Conservation (phyloP, 2,329 filamentous ascomycete genomes). For the Cladophialophora carrionii region DNA sequence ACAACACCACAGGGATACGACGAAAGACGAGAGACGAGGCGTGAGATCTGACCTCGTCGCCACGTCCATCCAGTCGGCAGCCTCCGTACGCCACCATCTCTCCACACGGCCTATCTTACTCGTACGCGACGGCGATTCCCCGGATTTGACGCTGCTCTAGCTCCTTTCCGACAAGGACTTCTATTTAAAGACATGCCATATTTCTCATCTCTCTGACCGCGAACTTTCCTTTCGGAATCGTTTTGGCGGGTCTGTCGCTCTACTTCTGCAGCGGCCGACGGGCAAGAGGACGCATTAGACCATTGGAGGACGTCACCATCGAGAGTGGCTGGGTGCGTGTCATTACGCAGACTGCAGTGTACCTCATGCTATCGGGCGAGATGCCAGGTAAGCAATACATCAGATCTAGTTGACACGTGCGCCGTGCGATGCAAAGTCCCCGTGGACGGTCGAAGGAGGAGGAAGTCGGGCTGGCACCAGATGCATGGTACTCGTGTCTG, state of each 20-base stretch:
- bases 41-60: neutral
- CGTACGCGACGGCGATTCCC: slow-evolving; percentile 8
- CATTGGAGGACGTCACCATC: neutral
- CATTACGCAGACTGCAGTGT: neutral
- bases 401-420: neutral
- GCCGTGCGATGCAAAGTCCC: neutral
- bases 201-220: slow-evolving; percentile 2
- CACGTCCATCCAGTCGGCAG: neutral
- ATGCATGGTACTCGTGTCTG: neutral
- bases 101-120: neutral
- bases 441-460: neutral
- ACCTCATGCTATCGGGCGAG: too few relatives aligned
- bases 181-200: slow-evolving; percentile 1
- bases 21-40: neutral
- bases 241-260: neutral
- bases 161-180: neutral
- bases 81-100: neutral
- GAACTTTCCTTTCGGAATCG: slow-evolving; percentile 1
- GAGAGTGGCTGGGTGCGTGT: neutral
- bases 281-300: neutral
- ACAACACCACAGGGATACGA: neutral
- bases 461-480: neutral
- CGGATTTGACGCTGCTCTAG: slow-evolving; percentile 8
- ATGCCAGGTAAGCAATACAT: neutral
- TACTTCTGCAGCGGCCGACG: neutral